These are phyloP conservation scores for Gastrolobium bilobum DNA, from an alignment of 306 rosid species.

Conservation along the genomic window DNA sequence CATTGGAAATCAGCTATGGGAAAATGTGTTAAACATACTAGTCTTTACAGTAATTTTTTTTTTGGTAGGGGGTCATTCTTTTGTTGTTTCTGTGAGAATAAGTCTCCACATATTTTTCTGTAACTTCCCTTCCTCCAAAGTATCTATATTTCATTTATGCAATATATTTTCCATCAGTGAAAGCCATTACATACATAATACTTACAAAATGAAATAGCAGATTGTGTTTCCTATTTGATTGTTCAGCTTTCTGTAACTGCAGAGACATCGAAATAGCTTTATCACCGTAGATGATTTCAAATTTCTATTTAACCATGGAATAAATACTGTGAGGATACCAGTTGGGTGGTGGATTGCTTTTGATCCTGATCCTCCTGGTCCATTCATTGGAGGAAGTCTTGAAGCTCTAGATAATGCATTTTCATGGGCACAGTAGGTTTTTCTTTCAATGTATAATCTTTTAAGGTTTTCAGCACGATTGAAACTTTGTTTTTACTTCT, in stretches of 20 bases:
- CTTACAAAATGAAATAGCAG: constrained; percentile 20
- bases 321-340: constrained; percentile 94
- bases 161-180: background rate
- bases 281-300: constrained; percentile 75
- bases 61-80: background rate
- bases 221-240: constrained; percentile 45
- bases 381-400: constrained; percentile 87
- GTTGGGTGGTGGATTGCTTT: constrained; percentile 99
- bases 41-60: background rate
- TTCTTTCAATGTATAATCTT: constrained; percentile 43
- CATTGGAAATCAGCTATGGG: background rate
- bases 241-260: constrained; percentile 56
- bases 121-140: constrained; percentile 23
- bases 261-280: constrained; percentile 92
- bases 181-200: background rate
- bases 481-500: constrained; percentile 43
- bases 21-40: constrained; percentile 27
- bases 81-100: constrained; percentile 8
- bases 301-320: constrained; percentile 85
- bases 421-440: constrained; percentile 95
- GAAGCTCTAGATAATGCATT: constrained; percentile 94
- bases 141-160: background rate
- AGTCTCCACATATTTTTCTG: constrained; percentile 10
- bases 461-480: constrained; percentile 18
- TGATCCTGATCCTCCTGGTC: constrained; percentile 96